Base-by-base conservation (phyloP, 2,329 filamentous ascomycete species). In the Pseudogymnoascus verrucosus region DNA sequence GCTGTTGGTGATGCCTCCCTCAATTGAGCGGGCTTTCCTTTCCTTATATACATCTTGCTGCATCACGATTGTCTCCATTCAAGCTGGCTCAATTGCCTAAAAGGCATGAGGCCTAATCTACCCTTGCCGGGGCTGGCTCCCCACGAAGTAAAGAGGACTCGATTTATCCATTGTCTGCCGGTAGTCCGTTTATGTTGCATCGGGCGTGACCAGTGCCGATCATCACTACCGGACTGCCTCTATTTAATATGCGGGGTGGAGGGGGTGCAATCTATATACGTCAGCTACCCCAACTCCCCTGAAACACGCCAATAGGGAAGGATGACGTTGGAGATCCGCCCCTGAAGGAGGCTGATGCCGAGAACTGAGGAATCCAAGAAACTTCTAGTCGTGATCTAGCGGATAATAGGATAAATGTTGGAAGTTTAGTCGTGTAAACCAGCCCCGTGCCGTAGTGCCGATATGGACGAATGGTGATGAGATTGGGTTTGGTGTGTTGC, bases 151-250 rank as follows among this genome's bases (percentile, higher is more conserved):
- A 34, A 34, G 34, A 34, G 26, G 8, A 19, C 16, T 57, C 8
- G 47, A 57, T 57, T 57, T 57, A 57, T 34, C 47, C 47, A 57
- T 57, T 54, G 8, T n/a, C 47, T 57, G 47, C 26, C 47, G 47
- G 47, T 19, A 57, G 47, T 57, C n/a, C 14, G 47, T 57, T 34
- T 34, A 57, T 57, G 47, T 57, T 57, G 26, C 47, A 57, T 57
- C 28, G 47, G 60, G 59, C 59, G 34, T 34, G 5, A 12, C 59
- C 59, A 44, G 59, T 61, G 59, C 59, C 59, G 59, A 61, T 57
- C 47, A 2, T 34, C 47, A 57, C 47, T 57, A 57, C 47, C 47
- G 47, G 26, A 12, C 28, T 57, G 8, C 19, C 16, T 28, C 26
- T 5, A 28, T 57, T 57, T 57, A 57, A 57, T 57, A 57, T 34